These are phyloP conservation scores for Mycena rosella DNA, from an alignment of 768 basidiomycete genomes.

Conservation along the genomic window DNA sequence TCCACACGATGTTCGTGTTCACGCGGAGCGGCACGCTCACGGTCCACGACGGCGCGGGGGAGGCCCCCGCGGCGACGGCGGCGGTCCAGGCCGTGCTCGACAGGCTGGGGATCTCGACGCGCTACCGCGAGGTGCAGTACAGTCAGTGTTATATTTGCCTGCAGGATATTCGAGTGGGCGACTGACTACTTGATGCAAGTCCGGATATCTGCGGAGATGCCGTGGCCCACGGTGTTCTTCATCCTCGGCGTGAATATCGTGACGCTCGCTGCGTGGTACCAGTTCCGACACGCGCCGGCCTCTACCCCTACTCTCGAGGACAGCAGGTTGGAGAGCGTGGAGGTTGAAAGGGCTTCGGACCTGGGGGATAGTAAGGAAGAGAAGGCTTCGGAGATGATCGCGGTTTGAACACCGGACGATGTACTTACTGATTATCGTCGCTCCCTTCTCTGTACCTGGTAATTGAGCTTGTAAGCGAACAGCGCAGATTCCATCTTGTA, in stretches of 20 bases:
- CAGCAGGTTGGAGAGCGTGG: constrained; percentile 2
- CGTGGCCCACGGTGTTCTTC: constrained; percentile 22
- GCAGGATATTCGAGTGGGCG: too few relatives aligned
- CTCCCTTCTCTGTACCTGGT: too few relatives aligned
- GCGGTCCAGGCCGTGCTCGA: constrained; percentile 14
- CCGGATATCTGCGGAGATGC: constrained; percentile 18
- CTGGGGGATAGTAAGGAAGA: background rate
- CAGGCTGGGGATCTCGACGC: constrained; percentile 27
- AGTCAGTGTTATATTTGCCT: constrained; percentile 16
- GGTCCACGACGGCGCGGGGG: constrained; percentile 19
- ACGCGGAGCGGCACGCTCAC: constrained; percentile 18
- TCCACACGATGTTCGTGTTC: constrained; percentile 34
- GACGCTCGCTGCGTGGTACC: constrained; percentile 28
- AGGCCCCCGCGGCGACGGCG: constrained; percentile 13
- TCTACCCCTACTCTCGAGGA: constrained; percentile 8
- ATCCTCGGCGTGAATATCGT: constrained; percentile 6
- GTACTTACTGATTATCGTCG: too few relatives aligned
- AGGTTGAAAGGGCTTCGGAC: background rate
- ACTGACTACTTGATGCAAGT: constrained; percentile 9
- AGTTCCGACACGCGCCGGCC: constrained; percentile 5
- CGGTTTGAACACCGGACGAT: background rate
- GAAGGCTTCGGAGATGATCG: background rate
- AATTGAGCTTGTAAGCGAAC: too few relatives aligned
- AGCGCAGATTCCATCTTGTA: too few relatives aligned
- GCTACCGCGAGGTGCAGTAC: constrained; percentile 30